A percentile compares a stretch with the other conserved stretches of the same genome.
Evolutionary conservation across 495 filamentous ascomycete genomes (phyloP).

Genomic region (Aspergillus sclerotioniger): DNA sequence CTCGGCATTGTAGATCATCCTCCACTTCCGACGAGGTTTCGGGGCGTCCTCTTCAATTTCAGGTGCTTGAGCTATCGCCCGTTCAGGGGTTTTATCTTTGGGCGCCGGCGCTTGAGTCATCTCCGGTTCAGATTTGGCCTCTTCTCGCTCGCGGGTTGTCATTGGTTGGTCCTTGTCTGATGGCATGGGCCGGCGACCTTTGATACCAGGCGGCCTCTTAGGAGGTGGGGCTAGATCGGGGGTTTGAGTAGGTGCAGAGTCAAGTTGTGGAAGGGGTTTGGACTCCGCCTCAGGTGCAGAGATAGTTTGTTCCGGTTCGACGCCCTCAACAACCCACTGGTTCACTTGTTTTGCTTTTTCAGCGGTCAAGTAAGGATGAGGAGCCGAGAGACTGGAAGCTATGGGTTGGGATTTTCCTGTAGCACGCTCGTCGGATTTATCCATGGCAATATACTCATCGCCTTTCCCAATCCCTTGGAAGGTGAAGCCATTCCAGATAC

Average conservation of each 20-base stretch:
- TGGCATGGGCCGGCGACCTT: slow-evolving; percentile 10
- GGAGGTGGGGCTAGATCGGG: background rate
- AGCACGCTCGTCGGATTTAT: slow-evolving; percentile 8
- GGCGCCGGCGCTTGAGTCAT: background rate
- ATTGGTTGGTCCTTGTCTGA: background rate
- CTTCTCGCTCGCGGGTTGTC: background rate
- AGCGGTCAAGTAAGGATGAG: slow-evolving; percentile 19
- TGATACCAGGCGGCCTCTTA: slow-evolving; percentile 22
- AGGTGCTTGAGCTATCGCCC: background rate
- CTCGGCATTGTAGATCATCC: slow-evolving; percentile 15
- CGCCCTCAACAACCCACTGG: slow-evolving; percentile 23
- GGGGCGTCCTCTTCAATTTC: background rate
- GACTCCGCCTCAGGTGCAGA: background rate
- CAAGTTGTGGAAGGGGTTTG: background rate
- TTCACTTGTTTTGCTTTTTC: slow-evolving; percentile 29
- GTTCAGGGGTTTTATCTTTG: background rate
- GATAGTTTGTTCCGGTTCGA: slow-evolving; percentile 6
- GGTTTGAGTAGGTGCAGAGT: background rate
- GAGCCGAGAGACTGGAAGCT: slow-evolving; percentile 2
- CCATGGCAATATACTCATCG: slow-evolving; percentile 15
- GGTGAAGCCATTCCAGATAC: slow-evolving; percentile 26
- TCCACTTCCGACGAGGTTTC: slow-evolving; percentile 20
- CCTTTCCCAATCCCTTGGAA: slow-evolving; percentile 24
- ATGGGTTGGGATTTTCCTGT: background rate
- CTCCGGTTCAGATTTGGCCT: background rate